Conservation (phyloP, 2,329 filamentous ascomycete species). For the Alternaria ethzedia region DNA sequence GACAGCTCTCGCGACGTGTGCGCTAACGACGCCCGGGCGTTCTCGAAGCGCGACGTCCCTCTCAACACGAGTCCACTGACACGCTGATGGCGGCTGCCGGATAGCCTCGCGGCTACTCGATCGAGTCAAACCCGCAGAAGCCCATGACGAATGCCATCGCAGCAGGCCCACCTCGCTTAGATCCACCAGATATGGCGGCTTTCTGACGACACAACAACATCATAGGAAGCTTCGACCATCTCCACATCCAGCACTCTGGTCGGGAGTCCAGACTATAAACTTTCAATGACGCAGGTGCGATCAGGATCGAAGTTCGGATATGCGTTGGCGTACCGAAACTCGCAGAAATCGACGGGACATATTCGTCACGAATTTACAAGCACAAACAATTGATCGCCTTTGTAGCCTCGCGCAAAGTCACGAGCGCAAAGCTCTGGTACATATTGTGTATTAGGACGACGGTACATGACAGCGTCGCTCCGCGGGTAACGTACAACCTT, state of each 20-base stretch:
- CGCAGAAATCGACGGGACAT: neutral
- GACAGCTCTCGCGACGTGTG: neutral
- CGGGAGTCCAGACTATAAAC: neutral
- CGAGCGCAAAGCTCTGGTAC: neutral
- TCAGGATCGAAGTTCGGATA: neutral
- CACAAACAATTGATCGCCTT: neutral
- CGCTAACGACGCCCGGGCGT: neutral
- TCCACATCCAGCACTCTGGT: neutral
- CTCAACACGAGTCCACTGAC: neutral
- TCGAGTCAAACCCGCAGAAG: neutral
- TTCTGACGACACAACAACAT: neutral
- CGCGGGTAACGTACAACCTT: neutral
- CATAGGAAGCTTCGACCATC: neutral
- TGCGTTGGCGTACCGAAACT: neutral
- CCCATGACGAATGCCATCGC: neutral
- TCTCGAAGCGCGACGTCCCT: neutral
- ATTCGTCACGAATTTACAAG: neutral
- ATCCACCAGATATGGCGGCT: neutral
- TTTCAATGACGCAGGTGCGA: neutral
- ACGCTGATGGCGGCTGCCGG: neutral
- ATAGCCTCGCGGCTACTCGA: neutral
- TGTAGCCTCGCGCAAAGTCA: neutral
- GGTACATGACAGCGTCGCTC: neutral
- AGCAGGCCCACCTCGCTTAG: neutral
- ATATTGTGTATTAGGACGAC: neutral